A percentile compares a stretch with the other conserved stretches of the same genome.
phyloP scores from a whole-genome alignment of 2,329 filamentous ascomycete species.

The Xylariaceae sp. region DNA sequence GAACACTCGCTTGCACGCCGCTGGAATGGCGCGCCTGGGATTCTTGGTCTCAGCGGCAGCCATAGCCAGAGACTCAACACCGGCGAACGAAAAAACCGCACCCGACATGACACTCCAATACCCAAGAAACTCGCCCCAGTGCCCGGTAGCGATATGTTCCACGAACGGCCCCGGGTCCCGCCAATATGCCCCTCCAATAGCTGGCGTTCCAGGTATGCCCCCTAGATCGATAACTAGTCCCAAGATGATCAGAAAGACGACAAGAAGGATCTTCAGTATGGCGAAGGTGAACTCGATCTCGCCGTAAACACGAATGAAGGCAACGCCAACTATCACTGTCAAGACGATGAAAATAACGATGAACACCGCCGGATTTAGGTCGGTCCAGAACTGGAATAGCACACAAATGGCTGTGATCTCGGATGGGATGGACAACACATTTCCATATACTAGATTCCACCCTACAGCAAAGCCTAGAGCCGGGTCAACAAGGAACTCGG shows the following conservation, averaged over 20 bases:
- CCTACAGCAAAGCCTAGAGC: slow-evolving; percentile 62
- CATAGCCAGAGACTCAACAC: slow-evolving; percentile 59
- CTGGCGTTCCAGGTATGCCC: slow-evolving; percentile 61
- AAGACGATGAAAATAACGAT: slow-evolving; percentile 58
- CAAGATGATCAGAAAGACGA: slow-evolving; percentile 67
- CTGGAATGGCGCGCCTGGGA: slow-evolving; percentile 53
- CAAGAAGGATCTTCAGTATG: slow-evolving; percentile 63
- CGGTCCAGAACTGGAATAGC: slow-evolving; percentile 68
- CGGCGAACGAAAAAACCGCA: slow-evolving; percentile 54
- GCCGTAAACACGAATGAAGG: slow-evolving; percentile 64
- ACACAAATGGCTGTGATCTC: slow-evolving; percentile 69
- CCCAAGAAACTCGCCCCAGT: slow-evolving; percentile 67
- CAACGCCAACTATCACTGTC: slow-evolving; percentile 63
- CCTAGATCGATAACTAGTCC: slow-evolving; percentile 68
- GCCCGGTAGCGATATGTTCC: slow-evolving; percentile 64
- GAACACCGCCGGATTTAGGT: slow-evolving; percentile 58
- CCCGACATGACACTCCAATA: slow-evolving; percentile 58
- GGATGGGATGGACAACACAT: slow-evolving; percentile 58
- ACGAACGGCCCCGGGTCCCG: slow-evolving; percentile 70
- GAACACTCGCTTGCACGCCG: slow-evolving; percentile 64
- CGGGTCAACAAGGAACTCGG: slow-evolving; percentile 66
- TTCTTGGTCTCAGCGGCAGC: slow-evolving; percentile 54
- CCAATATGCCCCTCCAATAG: slow-evolving; percentile 74
- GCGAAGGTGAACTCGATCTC: slow-evolving; percentile 62
- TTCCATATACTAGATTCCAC: slow-evolving; percentile 62